These are phyloP conservation scores for Trametes hirsuta DNA, from an alignment of 1,284 basidiomycete genomes.

Conservation along the genomic window DNA sequence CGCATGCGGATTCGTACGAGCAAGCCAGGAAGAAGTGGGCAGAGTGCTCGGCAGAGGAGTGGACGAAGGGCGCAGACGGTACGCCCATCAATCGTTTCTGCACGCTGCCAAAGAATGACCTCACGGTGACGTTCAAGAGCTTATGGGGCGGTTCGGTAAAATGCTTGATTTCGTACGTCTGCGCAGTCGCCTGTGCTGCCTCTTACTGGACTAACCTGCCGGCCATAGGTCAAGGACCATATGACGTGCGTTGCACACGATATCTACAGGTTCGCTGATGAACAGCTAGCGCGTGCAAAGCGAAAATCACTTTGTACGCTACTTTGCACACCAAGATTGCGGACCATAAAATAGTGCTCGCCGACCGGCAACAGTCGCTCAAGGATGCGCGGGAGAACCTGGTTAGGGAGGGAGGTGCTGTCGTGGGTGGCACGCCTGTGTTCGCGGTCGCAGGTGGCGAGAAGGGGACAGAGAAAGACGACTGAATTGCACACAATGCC, in stretches of 20 bases:
- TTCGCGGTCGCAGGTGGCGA: no score
- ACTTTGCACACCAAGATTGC: constrained; percentile 25
- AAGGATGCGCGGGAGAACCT: constrained; percentile 29
- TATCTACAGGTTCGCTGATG: background rate
- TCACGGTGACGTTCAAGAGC: constrained; percentile 17
- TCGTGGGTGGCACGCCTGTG: no score
- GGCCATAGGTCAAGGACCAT: constrained; percentile 34
- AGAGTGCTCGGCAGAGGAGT: constrained; percentile 37
- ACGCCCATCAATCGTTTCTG: background rate
- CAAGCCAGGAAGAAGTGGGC: constrained; percentile 36
- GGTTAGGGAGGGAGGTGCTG: constrained; percentile 31
- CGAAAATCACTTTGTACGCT: constrained; percentile 33
- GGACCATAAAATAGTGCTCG: constrained; percentile 27
- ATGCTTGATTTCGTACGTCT: constrained; percentile 34
- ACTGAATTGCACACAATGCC: no score
- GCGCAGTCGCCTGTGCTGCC: background rate
- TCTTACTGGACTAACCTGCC: background rate
- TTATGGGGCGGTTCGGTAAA: constrained; percentile 28
- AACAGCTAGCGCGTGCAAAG: constrained; percentile 10
- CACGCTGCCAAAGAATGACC: background rate
- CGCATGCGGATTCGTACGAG: constrained; percentile 31
- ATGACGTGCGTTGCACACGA: constrained; percentile 29
- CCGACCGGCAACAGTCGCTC: constrained; percentile 27
- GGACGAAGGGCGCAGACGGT: constrained; percentile 37
- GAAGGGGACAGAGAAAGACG: no score